A percentile compares a stretch with the other conserved stretches of the same genome.
Conservation (phyloP, 2,329 filamentous ascomycete species). For the Beauveria varroae region DNA sequence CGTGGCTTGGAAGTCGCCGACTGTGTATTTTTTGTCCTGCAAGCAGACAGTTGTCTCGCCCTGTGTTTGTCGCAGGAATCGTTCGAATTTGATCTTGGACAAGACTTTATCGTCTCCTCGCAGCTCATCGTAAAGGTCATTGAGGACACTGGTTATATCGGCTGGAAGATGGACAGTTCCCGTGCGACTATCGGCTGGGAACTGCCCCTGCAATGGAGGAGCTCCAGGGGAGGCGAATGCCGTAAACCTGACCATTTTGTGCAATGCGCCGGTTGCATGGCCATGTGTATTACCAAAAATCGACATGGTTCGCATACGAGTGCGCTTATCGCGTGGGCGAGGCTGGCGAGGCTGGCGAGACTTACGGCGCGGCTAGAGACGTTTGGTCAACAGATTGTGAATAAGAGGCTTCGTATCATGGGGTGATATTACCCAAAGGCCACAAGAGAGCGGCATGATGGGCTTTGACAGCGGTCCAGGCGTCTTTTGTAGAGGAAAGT, state of each 20-base stretch:
- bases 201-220: conserved; percentile 21
- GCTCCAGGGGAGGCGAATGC: conserved; percentile 23
- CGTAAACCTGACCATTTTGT: conserved; percentile 26
- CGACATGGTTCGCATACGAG: conserved; percentile 30
- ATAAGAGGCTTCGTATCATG: not conserved
- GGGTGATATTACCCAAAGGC: not conserved
- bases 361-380: not conserved
- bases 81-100: conserved; percentile 31
- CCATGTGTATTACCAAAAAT: conserved; percentile 31
- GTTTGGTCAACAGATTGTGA: not conserved
- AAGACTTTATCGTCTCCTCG: conserved; percentile 26
- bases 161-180: conserved; percentile 37
- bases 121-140: conserved; percentile 39
- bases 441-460: conserved; percentile 10
- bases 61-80: conserved; percentile 45
- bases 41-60: conserved; percentile 31
- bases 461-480: not conserved
- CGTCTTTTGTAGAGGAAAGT: not conserved
- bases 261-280: conserved; percentile 22
- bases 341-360: not conserved
- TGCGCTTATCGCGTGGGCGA: conserved; percentile 14
- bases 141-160: conserved; percentile 40
- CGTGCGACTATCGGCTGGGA: conserved; percentile 13
- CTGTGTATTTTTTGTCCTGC: conserved; percentile 34
- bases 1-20: conserved; percentile 42